Conservation (phyloP, 2,329 filamentous ascomycete species). For the Zalaria obscura region DNA sequence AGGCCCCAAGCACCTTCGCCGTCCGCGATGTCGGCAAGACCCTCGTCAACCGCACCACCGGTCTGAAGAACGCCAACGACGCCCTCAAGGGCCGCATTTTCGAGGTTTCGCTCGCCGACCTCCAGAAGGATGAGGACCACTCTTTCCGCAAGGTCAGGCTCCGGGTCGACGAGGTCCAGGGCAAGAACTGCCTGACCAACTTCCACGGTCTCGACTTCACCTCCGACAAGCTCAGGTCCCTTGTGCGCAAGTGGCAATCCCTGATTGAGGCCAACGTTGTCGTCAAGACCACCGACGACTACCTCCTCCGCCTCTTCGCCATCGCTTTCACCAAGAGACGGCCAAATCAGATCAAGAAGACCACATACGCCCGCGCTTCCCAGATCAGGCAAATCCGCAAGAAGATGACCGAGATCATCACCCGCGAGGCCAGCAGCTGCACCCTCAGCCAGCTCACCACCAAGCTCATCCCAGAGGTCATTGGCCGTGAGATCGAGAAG, state of each 20-base stretch:
- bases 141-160: conserved; percentile 99
- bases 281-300: conserved; percentile 99
- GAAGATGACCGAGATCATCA: conserved; percentile 99
- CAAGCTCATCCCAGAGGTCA: conserved; percentile 98
- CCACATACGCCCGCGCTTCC: conserved; percentile 91
- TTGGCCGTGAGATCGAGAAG: conserved; percentile 99
- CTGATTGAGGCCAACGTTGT: conserved; percentile 99
- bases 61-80: conserved; percentile 99
- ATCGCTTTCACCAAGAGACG: conserved; percentile 99
- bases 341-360: conserved; percentile 99
- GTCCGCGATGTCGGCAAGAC: conserved; percentile 99
- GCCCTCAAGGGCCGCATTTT: conserved; percentile 97
- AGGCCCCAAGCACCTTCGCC: conserved; percentile 94
- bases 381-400: conserved; percentile 97
- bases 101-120: conserved; percentile 96
- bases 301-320: conserved; percentile 96
- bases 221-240: conserved; percentile 97
- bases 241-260: conserved; percentile 99
- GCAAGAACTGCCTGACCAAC: conserved; percentile 99
- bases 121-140: conserved; percentile 99
- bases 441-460: conserved; percentile 91
- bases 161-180: conserved; percentile 95
- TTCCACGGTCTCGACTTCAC: conserved; percentile 99
- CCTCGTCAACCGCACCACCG: conserved; percentile 96
- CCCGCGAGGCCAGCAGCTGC: conserved; percentile 87